These are phyloP conservation scores for Arabidopsis thaliana DNA, from an alignment of 345 rosid genomes.

Conservation along the genomic window TAIR10.1 NC_003074.8:21551001-21551500, in stretches of 20 bases:
- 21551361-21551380: neutral
- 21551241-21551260: neutral
- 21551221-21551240: neutral
- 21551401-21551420: neutral
- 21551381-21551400: neutral
- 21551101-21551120: slow-evolving; percentile 36
- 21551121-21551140: slow-evolving; percentile 10
- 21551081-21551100: slow-evolving; percentile 15
- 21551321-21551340: neutral
- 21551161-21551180: slow-evolving; percentile 22
- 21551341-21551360: neutral
- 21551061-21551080: neutral
- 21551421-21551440: neutral
- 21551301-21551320: neutral
- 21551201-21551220: neutral
- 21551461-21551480: neutral
- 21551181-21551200: neutral
- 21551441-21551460: neutral
- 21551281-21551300: neutral
- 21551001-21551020: slow-evolving; percentile 9
- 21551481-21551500: neutral
- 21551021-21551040: neutral
- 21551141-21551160: slow-evolving; percentile 20
- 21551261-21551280: neutral
- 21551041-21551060: neutral